These are phyloP conservation scores for Xylaria palmicola DNA, from an alignment of 495 filamentous ascomycete genomes.

Conservation along the genomic window DNA sequence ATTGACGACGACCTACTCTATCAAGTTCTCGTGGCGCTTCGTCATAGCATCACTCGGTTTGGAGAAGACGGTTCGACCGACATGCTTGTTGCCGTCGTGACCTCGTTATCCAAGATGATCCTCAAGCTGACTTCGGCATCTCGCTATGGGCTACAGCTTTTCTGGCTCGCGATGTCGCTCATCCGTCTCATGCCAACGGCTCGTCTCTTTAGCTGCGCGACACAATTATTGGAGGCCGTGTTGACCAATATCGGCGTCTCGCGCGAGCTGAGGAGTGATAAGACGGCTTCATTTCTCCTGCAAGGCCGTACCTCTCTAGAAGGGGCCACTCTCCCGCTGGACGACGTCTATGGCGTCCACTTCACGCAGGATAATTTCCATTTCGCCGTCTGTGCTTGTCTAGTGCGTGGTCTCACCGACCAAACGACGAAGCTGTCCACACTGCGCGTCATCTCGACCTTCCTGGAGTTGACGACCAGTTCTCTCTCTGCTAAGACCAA, in stretches of 20 bases:
- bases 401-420: constrained; percentile 61
- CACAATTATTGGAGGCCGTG: constrained; percentile 60
- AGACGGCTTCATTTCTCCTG: constrained; percentile 55
- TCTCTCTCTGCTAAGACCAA: constrained; percentile 25
- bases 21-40: constrained; percentile 63
- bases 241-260: constrained; percentile 57
- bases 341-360: constrained; percentile 60
- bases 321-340: constrained; percentile 55
- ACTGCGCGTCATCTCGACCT: constrained; percentile 55
- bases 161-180: constrained; percentile 67
- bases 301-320: constrained; percentile 57
- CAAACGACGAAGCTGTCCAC: constrained; percentile 55
- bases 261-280: constrained; percentile 55
- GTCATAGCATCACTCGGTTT: constrained; percentile 58
- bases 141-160: constrained; percentile 64
- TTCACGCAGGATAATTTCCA: constrained; percentile 65
- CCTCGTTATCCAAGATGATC: constrained; percentile 66
- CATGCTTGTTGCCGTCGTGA: constrained; percentile 65
- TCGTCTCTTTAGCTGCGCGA: constrained; percentile 61
- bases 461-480: constrained; percentile 56
- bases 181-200: constrained; percentile 55
- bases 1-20: constrained; percentile 68
- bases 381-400: constrained; percentile 58
- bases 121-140: constrained; percentile 61
- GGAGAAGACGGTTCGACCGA: constrained; percentile 59